Evolutionary conservation across 164 flowering plant genomes (phyloP).

Genomic region (Amborella trichopoda): DNA sequence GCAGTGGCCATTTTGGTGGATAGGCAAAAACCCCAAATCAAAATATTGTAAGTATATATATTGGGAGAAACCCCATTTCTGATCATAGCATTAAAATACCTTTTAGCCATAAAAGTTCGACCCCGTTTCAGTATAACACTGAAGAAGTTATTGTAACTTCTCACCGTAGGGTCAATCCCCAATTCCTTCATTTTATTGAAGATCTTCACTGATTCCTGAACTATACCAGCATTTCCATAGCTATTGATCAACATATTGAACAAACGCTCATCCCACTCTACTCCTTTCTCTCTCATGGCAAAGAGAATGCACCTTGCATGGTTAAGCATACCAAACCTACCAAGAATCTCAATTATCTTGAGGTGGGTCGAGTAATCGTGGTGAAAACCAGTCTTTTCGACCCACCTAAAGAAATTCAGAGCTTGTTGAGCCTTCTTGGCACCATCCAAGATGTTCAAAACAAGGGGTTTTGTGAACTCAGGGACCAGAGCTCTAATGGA

Average conservation of each 20-base stretch:
- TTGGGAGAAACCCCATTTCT: conserved; percentile 70
- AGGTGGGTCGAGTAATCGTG: conserved; percentile 52
- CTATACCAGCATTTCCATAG: conserved; percentile 82
- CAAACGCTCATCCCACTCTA: conserved; percentile 76
- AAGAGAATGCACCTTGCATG: conserved; percentile 84
- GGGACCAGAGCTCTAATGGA: conserved; percentile 67
- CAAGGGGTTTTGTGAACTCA: conserved; percentile 51
- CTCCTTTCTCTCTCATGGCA: conserved; percentile 82
- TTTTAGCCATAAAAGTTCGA: conserved; percentile 77
- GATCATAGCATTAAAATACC: conserved; percentile 79
- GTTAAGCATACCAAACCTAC: conserved; percentile 53
- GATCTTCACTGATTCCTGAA: conserved; percentile 83
- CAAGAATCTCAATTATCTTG: conserved; percentile 68
- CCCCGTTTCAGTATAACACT: conserved; percentile 73
- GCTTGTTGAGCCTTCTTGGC: conserved; percentile 65
- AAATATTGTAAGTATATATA: conserved; percentile 54
- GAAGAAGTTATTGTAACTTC: conserved; percentile 64
- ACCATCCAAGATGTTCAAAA: conserved; percentile 56
- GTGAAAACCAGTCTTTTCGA: conserved; percentile 55
- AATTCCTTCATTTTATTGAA: conserved; percentile 74
- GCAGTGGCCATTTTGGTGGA: conserved; percentile 63
- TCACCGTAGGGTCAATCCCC: conserved; percentile 45
- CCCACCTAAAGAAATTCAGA: conserved; percentile 85
- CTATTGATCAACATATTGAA: conserved; percentile 62
- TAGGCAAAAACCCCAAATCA: conserved; percentile 86